Percentiles rank a stretch among this genome's conserved stretches.
phyloP scores from a whole-genome alignment of 495 filamentous ascomycete species.

The Tuber borchii region DNA sequence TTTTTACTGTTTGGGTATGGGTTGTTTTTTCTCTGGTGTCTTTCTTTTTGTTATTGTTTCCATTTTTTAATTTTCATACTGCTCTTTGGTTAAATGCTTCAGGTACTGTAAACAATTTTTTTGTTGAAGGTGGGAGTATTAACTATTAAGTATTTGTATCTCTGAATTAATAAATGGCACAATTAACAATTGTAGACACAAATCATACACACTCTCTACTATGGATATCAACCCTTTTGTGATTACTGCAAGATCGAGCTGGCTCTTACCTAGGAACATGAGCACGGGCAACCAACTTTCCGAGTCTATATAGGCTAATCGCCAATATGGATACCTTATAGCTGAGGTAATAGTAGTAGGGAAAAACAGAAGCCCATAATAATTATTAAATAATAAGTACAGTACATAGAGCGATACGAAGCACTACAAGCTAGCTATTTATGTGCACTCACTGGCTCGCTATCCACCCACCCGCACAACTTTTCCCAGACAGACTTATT shows the following conservation, averaged over 20 bases:
- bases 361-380: background rate
- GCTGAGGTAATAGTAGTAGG: background rate
- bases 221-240: background rate
- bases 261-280: too few species aligned
- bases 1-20: background rate
- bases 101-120: background rate
- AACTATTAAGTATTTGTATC: background rate
- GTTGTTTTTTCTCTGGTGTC: too few species aligned
- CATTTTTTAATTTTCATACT: background rate
- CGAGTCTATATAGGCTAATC: too few species aligned
- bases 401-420: background rate
- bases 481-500: background rate
- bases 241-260: background rate
- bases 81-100: background rate
- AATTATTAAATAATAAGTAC: background rate
- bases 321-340: background rate
- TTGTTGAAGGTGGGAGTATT: background rate
- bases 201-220: background rate
- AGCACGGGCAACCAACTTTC: too few species aligned
- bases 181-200: background rate
- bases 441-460: background rate
- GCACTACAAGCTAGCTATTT: background rate
- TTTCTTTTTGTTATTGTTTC: background rate
- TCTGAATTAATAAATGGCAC: background rate
- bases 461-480: background rate